Evolutionary conservation across 805 yeast genomes (phyloP).

Genomic region (Suhomyces sp.): DNA sequence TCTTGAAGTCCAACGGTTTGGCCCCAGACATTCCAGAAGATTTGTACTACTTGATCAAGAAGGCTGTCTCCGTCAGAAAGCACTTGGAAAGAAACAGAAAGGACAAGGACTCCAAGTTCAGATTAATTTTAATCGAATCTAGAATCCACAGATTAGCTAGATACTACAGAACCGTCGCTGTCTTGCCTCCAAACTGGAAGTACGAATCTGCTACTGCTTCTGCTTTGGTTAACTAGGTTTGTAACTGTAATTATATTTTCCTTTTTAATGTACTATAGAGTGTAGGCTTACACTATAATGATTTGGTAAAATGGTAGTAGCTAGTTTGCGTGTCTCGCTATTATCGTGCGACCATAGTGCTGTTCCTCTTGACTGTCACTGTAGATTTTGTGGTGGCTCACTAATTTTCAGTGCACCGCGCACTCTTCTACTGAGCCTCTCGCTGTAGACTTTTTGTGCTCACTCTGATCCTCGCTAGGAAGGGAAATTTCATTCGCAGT

Average conservation of each 20-base stretch:
- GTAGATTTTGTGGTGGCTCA: background rate
- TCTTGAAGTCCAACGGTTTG: constrained; percentile 98
- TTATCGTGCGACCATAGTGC: too few relatives aligned
- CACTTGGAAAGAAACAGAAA: constrained; percentile 99
- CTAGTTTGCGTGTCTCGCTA: too few relatives aligned
- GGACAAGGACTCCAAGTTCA: constrained; percentile 99
- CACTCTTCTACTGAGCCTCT: background rate
- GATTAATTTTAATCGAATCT: constrained; percentile 99
- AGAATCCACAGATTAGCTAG: constrained; percentile 99
- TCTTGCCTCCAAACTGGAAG: constrained; percentile 99
- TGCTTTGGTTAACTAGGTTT: constrained; percentile 92
- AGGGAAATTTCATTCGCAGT: background rate
- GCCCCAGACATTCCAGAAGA: constrained; percentile 99
- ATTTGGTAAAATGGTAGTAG: background rate
- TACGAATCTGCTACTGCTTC: constrained; percentile 99
- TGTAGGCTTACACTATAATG: background rate
- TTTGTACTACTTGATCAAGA: constrained; percentile 97
- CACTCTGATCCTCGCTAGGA: background rate
- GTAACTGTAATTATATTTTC: constrained; percentile 5
- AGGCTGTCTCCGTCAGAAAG: constrained; percentile 99
- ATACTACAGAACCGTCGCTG: constrained; percentile 99
- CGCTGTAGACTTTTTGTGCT: background rate
- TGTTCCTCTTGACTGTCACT: too few relatives aligned
- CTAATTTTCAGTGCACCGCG: background rate
- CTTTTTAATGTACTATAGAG: constrained; percentile 6